Evolutionary conservation across 257 asterid genomes (phyloP).

Genomic region (Scutellaria barbata): DNA sequence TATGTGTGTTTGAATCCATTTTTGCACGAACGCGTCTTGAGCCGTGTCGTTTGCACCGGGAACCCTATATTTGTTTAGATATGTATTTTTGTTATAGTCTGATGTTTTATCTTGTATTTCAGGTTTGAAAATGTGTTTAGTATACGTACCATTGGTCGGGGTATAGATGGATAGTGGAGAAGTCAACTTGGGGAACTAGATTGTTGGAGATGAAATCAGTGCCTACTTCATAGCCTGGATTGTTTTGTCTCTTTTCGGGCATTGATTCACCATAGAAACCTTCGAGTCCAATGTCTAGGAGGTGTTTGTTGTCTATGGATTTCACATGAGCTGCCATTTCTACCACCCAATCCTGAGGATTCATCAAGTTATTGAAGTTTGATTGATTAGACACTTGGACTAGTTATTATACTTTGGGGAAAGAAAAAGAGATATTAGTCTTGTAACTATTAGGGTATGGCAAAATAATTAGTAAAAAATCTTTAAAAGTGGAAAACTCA

Average conservation of each 20-base stretch:
- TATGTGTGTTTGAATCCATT: slow-evolving; percentile 53
- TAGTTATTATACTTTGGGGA: too few species aligned
- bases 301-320: slow-evolving; percentile 60
- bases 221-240: slow-evolving; percentile 56
- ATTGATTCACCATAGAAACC: slow-evolving; percentile 69
- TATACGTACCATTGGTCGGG: slow-evolving; percentile 64
- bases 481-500: too few species aligned
- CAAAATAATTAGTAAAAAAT: too few species aligned
- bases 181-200: slow-evolving; percentile 50
- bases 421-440: too few species aligned
- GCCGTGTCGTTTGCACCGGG: slow-evolving; percentile 41
- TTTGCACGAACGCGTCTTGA: slow-evolving; percentile 45
- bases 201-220: slow-evolving; percentile 65
- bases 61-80: too few species aligned
- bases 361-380: neutral
- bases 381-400: too few species aligned
- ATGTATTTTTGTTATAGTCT: neutral
- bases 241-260: slow-evolving; percentile 50
- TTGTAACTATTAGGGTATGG: too few species aligned
- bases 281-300: slow-evolving; percentile 63
- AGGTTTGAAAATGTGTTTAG: too few species aligned
- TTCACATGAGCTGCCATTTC: slow-evolving; percentile 62
- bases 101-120: neutral
- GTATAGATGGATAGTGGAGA: slow-evolving; percentile 66
- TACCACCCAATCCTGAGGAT: slow-evolving; percentile 44